Evolutionary conservation across 805 yeast species (phyloP).

Genomic region (Lipomyces yamanashiensis): DNA sequence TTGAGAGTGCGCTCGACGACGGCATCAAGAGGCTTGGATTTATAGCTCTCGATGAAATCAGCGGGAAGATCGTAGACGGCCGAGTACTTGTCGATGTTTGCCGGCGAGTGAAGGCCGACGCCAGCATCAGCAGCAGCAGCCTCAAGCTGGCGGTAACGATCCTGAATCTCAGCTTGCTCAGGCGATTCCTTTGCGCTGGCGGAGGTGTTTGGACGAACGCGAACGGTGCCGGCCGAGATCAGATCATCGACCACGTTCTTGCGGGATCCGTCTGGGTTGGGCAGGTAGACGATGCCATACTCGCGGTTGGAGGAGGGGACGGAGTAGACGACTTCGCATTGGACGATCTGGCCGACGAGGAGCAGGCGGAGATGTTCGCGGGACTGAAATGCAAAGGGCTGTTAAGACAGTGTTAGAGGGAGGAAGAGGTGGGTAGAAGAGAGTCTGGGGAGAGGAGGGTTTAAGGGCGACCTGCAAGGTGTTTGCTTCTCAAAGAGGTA

Average conservation of each 20-base stretch:
- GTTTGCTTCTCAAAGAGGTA: background rate
- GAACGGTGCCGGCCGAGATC: constrained; percentile 64
- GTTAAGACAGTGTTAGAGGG: no score
- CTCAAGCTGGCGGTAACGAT: constrained; percentile 48
- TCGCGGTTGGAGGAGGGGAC: constrained; percentile 56
- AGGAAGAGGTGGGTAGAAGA: background rate
- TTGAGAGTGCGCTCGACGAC: constrained; percentile 76
- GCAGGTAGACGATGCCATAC: constrained; percentile 72
- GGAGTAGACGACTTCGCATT: constrained; percentile 62
- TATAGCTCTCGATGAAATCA: constrained; percentile 47
- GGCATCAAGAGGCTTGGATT: constrained; percentile 53
- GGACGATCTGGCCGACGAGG: constrained; percentile 65
- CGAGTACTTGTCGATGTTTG: constrained; percentile 4
- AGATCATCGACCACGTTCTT: constrained; percentile 61
- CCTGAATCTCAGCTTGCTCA: constrained; percentile 23
- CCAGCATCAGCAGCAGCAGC: constrained; percentile 56
- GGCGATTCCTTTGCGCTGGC: constrained; percentile 8
- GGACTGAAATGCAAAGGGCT: constrained; percentile 58
- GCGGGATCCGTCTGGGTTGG: constrained; percentile 50
- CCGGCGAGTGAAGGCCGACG: constrained; percentile 60
- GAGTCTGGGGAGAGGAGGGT: background rate
- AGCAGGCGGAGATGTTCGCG: constrained; percentile 66
- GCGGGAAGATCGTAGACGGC: constrained; percentile 44
- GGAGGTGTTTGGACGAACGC: constrained; percentile 53
- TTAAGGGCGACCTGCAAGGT: background rate